Evolutionary conservation across 139 green algal species (phyloP).

Genomic region (Marvania coccoides): DNA sequence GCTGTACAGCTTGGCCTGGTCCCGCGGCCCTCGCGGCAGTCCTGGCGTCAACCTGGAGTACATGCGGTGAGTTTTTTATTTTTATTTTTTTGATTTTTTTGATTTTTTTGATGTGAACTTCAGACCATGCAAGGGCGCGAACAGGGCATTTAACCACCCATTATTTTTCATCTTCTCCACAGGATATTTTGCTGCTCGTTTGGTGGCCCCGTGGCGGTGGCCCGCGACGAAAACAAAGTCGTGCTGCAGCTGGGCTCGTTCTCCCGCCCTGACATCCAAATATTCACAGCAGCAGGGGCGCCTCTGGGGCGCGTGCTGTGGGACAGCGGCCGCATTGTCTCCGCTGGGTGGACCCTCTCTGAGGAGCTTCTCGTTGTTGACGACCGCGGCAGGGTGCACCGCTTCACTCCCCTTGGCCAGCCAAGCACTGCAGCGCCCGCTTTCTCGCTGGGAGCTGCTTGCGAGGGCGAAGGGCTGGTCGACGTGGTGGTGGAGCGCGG

Average conservation of each 20-base stretch:
- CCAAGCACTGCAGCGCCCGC: slow-evolving; percentile 12
- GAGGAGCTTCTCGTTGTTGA: slow-evolving; percentile 69
- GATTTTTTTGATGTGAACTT: no score
- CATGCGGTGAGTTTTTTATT: slow-evolving; percentile 15
- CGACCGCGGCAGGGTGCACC: slow-evolving; percentile 30
- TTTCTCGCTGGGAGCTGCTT: slow-evolving; percentile 54
- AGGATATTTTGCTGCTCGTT: slow-evolving; percentile 34
- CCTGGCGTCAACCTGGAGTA: slow-evolving; percentile 11
- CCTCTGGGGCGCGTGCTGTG: slow-evolving; percentile 56
- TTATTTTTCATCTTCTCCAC: neutral
- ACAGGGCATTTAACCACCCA: neutral
- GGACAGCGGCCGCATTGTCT: slow-evolving; percentile 53
- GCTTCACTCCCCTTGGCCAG: neutral
- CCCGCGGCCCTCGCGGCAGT: neutral
- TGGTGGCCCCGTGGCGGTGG: slow-evolving; percentile 73
- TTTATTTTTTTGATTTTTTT: neutral
- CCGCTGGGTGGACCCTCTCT: slow-evolving; percentile 62
- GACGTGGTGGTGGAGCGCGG: slow-evolving; percentile 32
- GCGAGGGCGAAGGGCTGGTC: slow-evolving; percentile 43
- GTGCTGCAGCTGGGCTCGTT: slow-evolving; percentile 36
- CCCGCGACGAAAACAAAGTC: slow-evolving; percentile 74
- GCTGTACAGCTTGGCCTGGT: slow-evolving; percentile 20
- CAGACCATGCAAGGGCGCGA: no score
- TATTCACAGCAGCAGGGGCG: slow-evolving; percentile 52
- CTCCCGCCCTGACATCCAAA: slow-evolving; percentile 21